These are phyloP conservation scores for Filobasidium floriforme DNA, from an alignment of 768 basidiomycete genomes.

Conservation along the genomic window DNA sequence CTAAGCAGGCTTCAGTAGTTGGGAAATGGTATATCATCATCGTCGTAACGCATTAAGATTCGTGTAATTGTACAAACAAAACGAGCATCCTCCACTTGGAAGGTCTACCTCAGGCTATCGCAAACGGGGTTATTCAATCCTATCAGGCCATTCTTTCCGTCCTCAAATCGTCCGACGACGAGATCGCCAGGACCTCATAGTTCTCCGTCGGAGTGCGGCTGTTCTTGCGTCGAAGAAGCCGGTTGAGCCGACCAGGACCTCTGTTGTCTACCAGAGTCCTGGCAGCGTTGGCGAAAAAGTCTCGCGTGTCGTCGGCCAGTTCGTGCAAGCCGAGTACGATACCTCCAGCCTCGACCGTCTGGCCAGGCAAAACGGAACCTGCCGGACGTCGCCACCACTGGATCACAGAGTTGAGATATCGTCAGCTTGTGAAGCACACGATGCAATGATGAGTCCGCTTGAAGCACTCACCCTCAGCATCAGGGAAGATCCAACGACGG, in stretches of 20 bases:
- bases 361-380: constrained; percentile 55
- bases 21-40: neutral
- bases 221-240: neutral
- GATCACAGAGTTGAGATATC: constrained; percentile 10
- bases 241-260: neutral
- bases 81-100: neutral
- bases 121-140: neutral
- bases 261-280: neutral
- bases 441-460: neutral
- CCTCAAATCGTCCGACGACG: neutral
- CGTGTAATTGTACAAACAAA: neutral
- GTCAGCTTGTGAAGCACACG: neutral
- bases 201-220: neutral
- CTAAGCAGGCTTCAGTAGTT: neutral
- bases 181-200: neutral
- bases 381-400: constrained; percentile 44
- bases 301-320: constrained; percentile 50
- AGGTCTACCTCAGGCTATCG: neutral
- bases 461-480: constrained; percentile 56
- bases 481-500: constrained; percentile 84
- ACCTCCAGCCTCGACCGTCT: constrained; percentile 46
- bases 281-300: constrained; percentile 26
- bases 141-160: neutral
- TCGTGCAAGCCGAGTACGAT: constrained; percentile 48
- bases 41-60: neutral